Base-by-base conservation (phyloP, 345 rosid species). In the Pelargonium nanum region DNA sequence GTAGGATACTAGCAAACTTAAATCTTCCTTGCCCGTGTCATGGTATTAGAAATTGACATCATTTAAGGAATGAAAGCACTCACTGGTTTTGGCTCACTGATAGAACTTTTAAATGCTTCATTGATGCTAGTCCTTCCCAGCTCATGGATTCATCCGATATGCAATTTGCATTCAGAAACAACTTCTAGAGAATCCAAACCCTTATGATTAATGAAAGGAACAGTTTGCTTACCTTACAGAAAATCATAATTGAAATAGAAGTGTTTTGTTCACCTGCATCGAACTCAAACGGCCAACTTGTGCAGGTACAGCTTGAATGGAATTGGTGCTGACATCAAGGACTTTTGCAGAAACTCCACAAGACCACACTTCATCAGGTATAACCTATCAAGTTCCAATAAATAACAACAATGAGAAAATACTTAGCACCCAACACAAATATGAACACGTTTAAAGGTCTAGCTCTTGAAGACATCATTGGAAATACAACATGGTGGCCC, bases 351-450 rank as follows among this genome's bases (percentile, higher is more conserved):
- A 75, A 55, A 84, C 66, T 75, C 86, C 89, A 59, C 83, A 80
- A 20, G 65, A 64, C 96, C 96, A 87, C 23, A 87, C 86, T 70
- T 87, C 88, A 53, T 81, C 81, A 0, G 96, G 96, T 85, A 92
- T 77, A 65, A 66, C 77, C 98, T 86, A 56, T 7, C 55, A 53
- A 65, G n/a, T 62, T 56, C 57, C 52, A 74, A 67, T 26, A 57
- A 69, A 67, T 28, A 55, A 65, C 26, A 26, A 56, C 45, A 64
- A 65, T 26, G 26, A 60, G 19, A 44, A 62, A 58, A 22, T 15
- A 51, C 26, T 56, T 16, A 28, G 25, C 19, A 56, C 24, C 24
- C 16, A 25, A 53, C 10, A 21, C 16, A n/a, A 8, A 25, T 16
- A 50, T 4, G 21, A 61, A n/a, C 53, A 52, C 6, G 12, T 9